Percentiles rank a stretch among this genome's conserved stretches.
Evolutionary conservation across 345 rosid species (phyloP).

Genomic region (Brassica nigra): DNA sequence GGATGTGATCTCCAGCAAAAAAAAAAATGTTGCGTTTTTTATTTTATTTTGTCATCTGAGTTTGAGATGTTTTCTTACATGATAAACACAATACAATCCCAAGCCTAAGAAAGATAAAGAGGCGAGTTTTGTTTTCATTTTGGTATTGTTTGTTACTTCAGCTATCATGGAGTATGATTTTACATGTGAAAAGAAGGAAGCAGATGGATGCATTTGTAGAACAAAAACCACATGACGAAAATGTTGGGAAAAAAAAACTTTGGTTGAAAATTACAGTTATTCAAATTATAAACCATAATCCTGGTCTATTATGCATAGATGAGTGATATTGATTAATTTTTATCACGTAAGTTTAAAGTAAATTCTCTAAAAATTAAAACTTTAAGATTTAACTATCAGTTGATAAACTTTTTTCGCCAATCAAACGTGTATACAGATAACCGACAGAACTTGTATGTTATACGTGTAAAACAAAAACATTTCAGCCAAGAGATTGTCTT

Average conservation of each 20-base stretch:
- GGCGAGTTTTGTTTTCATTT: background rate
- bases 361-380: background rate
- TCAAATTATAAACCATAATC: background rate
- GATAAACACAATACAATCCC: background rate
- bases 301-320: background rate
- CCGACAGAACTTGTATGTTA: background rate
- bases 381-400: background rate
- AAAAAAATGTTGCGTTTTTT: conserved; percentile 3
- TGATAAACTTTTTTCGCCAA: conserved; percentile 25
- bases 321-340: rapidly evolving
- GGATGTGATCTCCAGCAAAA: background rate
- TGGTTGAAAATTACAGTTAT: background rate
- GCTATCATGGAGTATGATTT: background rate
- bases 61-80: background rate
- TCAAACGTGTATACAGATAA: conserved; percentile 12
- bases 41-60: background rate
- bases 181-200: background rate
- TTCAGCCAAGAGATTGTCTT: background rate
- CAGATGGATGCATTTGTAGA: background rate
- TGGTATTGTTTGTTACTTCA: conserved; percentile 1
- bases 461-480: conserved; percentile 11
- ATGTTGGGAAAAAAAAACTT: background rate
- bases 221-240: background rate
- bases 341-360: background rate
- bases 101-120: background rate